phyloP scores from a whole-genome alignment of 768 basidiomycete genomes.

The Hygrocybe punicea region DNA sequence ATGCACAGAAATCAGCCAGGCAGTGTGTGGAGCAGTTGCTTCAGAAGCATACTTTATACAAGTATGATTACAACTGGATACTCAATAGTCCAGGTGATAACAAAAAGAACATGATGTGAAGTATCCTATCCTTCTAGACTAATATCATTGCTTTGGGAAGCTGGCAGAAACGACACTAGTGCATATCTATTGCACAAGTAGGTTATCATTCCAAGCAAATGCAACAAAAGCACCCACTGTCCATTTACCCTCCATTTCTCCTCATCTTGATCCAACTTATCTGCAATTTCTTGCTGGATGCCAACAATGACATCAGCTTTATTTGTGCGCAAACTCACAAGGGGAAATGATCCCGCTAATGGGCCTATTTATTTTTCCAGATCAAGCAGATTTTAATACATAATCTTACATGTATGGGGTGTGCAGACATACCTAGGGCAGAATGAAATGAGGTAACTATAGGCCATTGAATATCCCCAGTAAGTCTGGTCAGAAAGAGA shows the following conservation, averaged over 20 bases:
- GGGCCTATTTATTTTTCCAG: conserved; percentile 51
- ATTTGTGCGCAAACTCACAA: conserved; percentile 85
- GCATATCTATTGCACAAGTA: conserved; percentile 37
- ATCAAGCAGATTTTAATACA: no score
- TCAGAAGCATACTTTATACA: no score
- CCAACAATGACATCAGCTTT: conserved; percentile 96
- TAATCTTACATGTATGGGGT: no score
- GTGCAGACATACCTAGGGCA: conserved; percentile 56
- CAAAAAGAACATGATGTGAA: no score
- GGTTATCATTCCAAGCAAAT: neutral
- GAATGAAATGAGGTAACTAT: conserved; percentile 68
- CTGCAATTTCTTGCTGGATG: conserved; percentile 62
- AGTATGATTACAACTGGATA: no score
- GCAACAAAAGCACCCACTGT: conserved; percentile 46
- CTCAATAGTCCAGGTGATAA: no score
- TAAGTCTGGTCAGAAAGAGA: conserved; percentile 52
- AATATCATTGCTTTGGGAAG: neutral
- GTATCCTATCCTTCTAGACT: no score
- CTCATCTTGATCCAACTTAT: conserved; percentile 59
- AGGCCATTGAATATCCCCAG: conserved; percentile 88
- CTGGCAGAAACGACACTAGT: conserved; percentile 36
- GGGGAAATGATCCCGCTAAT: conserved; percentile 70
- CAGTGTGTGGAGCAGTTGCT: no score
- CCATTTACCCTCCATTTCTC: conserved; percentile 80
- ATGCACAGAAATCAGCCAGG: no score